Percentiles rank a stretch among this genome's conserved stretches.
Evolutionary conservation across 1,139 yeast genomes (phyloP).

Genomic region (Pichia sp.): DNA sequence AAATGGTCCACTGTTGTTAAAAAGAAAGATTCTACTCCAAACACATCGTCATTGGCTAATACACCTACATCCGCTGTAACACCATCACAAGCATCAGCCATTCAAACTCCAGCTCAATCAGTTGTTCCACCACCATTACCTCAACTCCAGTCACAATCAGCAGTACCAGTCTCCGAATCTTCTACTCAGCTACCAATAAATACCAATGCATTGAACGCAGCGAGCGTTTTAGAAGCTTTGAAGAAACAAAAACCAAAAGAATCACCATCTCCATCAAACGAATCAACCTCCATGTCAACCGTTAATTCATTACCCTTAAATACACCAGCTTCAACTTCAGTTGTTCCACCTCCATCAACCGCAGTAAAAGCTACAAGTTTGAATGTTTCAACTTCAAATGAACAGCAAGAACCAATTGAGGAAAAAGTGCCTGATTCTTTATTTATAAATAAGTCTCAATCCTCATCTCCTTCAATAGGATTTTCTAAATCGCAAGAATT

Average conservation of each 20-base stretch:
- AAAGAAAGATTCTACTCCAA: conserved; percentile 9
- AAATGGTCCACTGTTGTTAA: conserved; percentile 69
- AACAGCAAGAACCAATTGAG: too few relatives aligned
- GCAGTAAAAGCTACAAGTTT: conserved; percentile 12
- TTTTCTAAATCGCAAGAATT: conserved; percentile 14
- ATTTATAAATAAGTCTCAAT: too few relatives aligned
- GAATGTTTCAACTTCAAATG: background rate
- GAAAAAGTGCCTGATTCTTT: too few relatives aligned
- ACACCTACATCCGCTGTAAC: background rate
- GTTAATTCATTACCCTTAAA: background rate
- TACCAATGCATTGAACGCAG: conserved; percentile 30
- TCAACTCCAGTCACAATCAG: too few relatives aligned
- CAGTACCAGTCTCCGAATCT: too few relatives aligned
- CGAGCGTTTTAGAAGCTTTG: conserved; percentile 31
- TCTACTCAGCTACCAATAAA: too few relatives aligned
- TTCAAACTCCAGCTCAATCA: too few relatives aligned
- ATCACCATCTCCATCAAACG: background rate
- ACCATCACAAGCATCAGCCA: too few relatives aligned
- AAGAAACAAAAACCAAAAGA: conserved; percentile 29
- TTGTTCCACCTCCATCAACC: conserved; percentile 7
- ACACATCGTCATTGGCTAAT: too few relatives aligned
- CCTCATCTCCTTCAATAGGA: conserved; percentile 14
- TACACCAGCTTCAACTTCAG: background rate
- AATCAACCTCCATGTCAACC: background rate
- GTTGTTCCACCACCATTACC: too few relatives aligned